Evolutionary conservation across 352 stramenopile species (phyloP).

Genomic region (Aphanomyces cochlioides): DNA sequence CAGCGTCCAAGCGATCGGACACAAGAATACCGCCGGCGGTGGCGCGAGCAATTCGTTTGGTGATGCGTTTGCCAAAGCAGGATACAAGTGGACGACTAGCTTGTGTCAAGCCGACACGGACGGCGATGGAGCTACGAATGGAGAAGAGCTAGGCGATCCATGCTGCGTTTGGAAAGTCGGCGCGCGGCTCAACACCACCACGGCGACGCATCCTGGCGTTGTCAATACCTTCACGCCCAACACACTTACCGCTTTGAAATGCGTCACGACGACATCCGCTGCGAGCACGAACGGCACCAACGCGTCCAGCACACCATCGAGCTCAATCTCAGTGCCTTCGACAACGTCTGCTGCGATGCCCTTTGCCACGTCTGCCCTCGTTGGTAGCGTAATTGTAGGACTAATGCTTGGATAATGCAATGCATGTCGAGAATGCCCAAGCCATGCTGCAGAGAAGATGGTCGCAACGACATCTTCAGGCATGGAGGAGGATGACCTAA

Average conservation of each 20-base stretch:
- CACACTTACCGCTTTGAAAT: slow-evolving; percentile 18
- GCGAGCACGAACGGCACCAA: background rate
- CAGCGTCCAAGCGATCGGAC: slow-evolving; percentile 55
- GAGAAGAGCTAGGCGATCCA: slow-evolving; percentile 79
- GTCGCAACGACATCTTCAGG: too few relatives aligned
- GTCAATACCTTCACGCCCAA: slow-evolving; percentile 18
- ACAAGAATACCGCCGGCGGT: slow-evolving; percentile 40
- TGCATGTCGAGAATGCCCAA: too few relatives aligned
- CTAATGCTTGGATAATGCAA: too few relatives aligned
- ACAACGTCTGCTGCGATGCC: too few relatives aligned
- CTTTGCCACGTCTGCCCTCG: too few relatives aligned
- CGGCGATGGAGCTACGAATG: slow-evolving; percentile 75
- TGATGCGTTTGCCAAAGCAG: slow-evolving; percentile 43
- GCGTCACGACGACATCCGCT: background rate
- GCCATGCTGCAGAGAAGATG: too few relatives aligned
- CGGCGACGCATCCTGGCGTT: slow-evolving; percentile 16
- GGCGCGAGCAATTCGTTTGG: slow-evolving; percentile 62
- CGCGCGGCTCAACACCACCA: slow-evolving; percentile 30
- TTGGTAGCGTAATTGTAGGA: too few relatives aligned
- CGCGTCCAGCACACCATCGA: too few relatives aligned
- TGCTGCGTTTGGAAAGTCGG: slow-evolving; percentile 57
- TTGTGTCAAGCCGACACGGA: slow-evolving; percentile 69
- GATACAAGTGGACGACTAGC: slow-evolving; percentile 46
- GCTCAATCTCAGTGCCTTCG: too few relatives aligned
- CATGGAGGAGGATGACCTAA: too few relatives aligned